Evolutionary conservation across 768 basidiomycete species (phyloP), one percentile per base, ranked within the genome.

Genomic region (Chalciporus chontae): DNA sequence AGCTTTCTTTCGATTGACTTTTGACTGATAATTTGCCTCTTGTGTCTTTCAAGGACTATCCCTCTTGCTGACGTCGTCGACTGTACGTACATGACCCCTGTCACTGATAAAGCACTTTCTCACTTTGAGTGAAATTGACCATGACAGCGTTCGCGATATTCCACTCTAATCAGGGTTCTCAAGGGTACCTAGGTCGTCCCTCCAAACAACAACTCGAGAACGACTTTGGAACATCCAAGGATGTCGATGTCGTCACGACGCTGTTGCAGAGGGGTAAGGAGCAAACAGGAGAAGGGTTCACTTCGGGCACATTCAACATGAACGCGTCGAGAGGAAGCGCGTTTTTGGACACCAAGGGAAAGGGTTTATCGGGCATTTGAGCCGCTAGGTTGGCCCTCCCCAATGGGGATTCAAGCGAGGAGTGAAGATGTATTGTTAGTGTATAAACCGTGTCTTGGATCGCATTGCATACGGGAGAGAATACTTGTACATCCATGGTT

Each of bases 191-290:
- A 32, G 79, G 83, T 23, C 73, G 75, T 45, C 76, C 88, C 10
- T 92, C 90, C n/a, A 82, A 86, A 43, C 92, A 94, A 64, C 84
- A 90, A 60, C 81, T 94, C 48, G 88, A 91, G 38, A 85, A 69
- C 48, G 71, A 71, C 31, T 94, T 94, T 56, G 81, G 75, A 15
- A 78, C 84, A 3, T 65, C 72, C 57, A 84, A 82, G 42, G 83
- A 90, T 37, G 64, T 72, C 17, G 87, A 88, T 2, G 84, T 87
- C 8, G 69, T 87, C 37, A 61, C 68, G 41, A 63, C 65, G 18
- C 74, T 93, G 51, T 73, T 94, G 50, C 58, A 80, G 65, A 79
- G 80, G 50, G 91, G 91, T 39, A 78, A 68, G 48, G 72, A 77
- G 45, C 80, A 88, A 58, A 48, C 71, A 4, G 70, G 72, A 10